These are phyloP conservation scores for Vicia faba DNA, from an alignment of 306 rosid species.

Conservation along the genomic window DNA sequence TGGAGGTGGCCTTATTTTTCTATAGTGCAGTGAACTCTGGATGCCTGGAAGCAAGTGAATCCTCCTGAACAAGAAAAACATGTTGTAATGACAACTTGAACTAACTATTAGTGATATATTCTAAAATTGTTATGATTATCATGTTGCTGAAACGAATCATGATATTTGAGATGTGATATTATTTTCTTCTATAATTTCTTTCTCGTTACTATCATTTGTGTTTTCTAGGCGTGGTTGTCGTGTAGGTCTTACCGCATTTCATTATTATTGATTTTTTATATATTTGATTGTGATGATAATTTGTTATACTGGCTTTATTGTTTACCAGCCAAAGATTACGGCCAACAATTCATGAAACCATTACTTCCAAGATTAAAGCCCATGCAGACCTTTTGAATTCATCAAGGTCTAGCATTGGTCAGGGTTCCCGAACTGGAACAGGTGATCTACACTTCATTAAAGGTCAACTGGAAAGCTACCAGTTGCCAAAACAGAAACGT, in stretches of 20 bases:
- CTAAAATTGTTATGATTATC: not conserved
- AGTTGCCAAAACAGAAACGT: constrained; percentile 80
- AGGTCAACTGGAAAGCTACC: constrained; percentile 83
- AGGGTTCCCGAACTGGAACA: constrained; percentile 54
- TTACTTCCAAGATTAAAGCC: constrained; percentile 84
- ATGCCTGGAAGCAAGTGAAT: not conserved
- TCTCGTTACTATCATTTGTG: not conserved
- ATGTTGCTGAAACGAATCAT: constrained; percentile 6
- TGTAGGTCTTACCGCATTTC: constrained; percentile 25
- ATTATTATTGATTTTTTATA: constrained; percentile 19
- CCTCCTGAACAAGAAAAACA: constrained; percentile 11
- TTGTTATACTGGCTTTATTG: constrained; percentile 36
- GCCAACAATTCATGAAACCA: constrained; percentile 85
- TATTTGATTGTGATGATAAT: constrained; percentile 37
- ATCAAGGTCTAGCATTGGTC: constrained; percentile 65
- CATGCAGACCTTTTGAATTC: constrained; percentile 70
- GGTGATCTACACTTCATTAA: constrained; percentile 72
- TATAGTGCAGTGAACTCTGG: not conserved
- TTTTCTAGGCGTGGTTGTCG: not conserved
- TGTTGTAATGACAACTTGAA: constrained; percentile 3
- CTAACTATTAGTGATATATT: not conserved
- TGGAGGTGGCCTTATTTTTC: not conserved
- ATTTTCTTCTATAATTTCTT: not conserved
- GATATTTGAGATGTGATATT: constrained; percentile 17
- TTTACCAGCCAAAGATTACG: constrained; percentile 93